A percentile compares a stretch with the other conserved stretches of the same genome.
phyloP scores from a whole-genome alignment of 257 asterid genomes.

The Petunia secreta region DNA sequence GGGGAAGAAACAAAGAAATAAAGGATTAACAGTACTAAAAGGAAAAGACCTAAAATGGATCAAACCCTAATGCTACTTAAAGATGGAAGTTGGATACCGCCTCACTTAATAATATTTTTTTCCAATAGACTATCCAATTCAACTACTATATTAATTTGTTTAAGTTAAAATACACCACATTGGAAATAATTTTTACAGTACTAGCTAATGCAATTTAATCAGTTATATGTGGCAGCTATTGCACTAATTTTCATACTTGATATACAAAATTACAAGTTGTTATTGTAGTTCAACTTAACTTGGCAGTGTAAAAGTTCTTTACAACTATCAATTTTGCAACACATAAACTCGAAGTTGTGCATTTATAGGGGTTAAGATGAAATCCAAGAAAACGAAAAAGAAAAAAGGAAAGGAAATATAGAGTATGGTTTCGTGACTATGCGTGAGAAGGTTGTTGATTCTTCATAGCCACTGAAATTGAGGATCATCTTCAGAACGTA shows the following conservation, averaged over 20 bases:
- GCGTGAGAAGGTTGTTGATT: too few species aligned
- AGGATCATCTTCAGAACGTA: too few species aligned
- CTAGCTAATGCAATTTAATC: not conserved
- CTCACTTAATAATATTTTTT: not conserved
- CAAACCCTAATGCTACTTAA: conserved; percentile 13
- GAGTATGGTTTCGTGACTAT: too few species aligned
- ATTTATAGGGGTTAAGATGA: too few species aligned
- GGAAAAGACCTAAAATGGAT: not conserved
- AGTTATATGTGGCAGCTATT: not conserved
- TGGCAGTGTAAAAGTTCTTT: not conserved
- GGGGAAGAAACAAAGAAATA: too few species aligned
- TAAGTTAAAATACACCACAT: not conserved
- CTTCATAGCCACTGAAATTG: too few species aligned
- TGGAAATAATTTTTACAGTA: not conserved
- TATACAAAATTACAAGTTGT: not conserved
- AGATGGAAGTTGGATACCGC: not conserved
- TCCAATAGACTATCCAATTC: not conserved
- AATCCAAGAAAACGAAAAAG: too few species aligned
- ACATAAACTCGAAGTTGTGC: not conserved
- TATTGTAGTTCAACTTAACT: not conserved
- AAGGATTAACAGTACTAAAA: not conserved
- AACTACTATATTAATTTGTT: not conserved
- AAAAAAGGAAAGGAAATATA: too few species aligned
- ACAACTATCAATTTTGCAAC: too few species aligned
- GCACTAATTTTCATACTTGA: not conserved